Evolutionary conservation across 2,329 filamentous ascomycete species (phyloP).

Genomic region (Botrytis elliptica): DNA sequence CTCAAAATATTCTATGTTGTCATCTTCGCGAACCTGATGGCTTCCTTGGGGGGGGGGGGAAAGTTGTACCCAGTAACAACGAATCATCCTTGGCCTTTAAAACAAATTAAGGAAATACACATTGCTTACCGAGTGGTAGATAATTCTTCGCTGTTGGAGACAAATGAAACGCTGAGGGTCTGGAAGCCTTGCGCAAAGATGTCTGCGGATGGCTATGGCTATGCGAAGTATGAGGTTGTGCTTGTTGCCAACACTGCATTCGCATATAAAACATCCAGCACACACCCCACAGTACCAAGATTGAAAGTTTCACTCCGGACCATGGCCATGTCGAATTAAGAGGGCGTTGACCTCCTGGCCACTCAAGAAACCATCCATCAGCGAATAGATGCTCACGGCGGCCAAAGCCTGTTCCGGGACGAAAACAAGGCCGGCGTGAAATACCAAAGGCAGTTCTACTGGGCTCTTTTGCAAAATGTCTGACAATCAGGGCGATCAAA

Average conservation of each 20-base stretch:
- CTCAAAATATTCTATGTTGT: neutral
- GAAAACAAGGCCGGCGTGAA: conserved; percentile 12
- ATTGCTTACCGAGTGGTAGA: conserved; percentile 14
- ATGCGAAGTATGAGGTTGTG: neutral
- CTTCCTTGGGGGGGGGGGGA: neutral
- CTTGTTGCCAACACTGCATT: conserved; percentile 10
- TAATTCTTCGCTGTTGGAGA: neutral
- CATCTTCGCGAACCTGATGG: neutral
- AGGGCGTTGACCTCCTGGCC: conserved; percentile 30
- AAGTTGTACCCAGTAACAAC: neutral
- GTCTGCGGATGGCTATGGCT: neutral
- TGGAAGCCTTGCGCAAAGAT: neutral
- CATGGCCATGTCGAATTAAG: conserved; percentile 35
- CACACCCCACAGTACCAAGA: conserved; percentile 33
- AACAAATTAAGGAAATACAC: neutral
- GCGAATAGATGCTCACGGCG: conserved; percentile 26
- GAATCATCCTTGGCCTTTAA: neutral
- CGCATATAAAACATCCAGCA: conserved; percentile 35
- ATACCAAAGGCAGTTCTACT: neutral
- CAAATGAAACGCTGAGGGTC: neutral
- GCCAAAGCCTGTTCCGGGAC: neutral
- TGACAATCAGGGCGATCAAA: conserved; percentile 10
- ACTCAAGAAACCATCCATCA: conserved; percentile 34
- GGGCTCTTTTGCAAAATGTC: neutral
- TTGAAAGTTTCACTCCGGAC: conserved; percentile 31